Evolutionary conservation across 169 alveolate genomes (phyloP), one percentile per base, ranked within the genome.

Genomic region (Plasmodium blacklocki): DNA sequence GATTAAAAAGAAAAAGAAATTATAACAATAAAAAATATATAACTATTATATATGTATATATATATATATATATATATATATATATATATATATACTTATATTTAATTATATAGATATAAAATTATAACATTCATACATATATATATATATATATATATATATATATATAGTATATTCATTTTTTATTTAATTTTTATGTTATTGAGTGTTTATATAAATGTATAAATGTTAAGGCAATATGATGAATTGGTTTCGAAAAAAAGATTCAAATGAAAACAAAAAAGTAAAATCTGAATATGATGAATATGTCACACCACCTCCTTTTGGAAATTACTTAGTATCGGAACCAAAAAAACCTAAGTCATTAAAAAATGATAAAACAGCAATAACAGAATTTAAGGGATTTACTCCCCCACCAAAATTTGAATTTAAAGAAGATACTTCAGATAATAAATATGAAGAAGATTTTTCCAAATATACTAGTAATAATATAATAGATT

Each of bases 351-450:
- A 71, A 45, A 85, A 85, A 60, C 92, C 92, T 18, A 85, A 85
- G 56, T 85, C 87, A 6, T 6, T 85, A 71, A 68, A 80, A 68
- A 71, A 73, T 70, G 92, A 71, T 12, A 59, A 70, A 23, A 72
- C 56, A 54, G 8, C 6, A 32, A 11, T 60, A 71, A 56, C 85
- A 12, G 92, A 85, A 85, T 85, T 85, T 73, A 85, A 85, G 43
- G 92, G 92, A 3, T 85, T 85, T 56, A 71, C 87, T 49, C 87
- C 92, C 11, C 92, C 92, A 14, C 92, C 92, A 2, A 85, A 85
- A 71, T 85, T 85, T 85, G 92, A 85, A 85, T 85, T 85, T 85
- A 72, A 85, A 66, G 87, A 85, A 71, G 71, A 85, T 72, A 59
- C 59, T 15, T 45, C 75, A 32, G 45, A 47, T 32, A 21, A 50